Conservation (phyloP, 2,329 filamentous ascomycete species). For the Penicillium hesseltinei region DNA sequence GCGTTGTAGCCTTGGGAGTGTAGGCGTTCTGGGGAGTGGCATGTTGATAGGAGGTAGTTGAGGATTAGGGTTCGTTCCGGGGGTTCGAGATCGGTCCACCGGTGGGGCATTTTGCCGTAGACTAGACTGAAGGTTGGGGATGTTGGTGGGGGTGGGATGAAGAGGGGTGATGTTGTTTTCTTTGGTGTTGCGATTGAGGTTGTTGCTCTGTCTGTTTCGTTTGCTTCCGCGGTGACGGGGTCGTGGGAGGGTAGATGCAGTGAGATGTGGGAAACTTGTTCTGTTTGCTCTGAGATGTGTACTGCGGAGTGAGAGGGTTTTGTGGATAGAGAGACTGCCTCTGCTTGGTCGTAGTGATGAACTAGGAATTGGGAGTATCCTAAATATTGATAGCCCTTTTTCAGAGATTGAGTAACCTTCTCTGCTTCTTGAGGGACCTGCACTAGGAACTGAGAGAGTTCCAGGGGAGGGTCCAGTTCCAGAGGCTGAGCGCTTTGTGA, state of each 20-base stretch:
- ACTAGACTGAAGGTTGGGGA: background rate
- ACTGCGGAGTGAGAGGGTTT: background rate
- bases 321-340: too few species aligned
- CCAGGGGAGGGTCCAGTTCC: too few species aligned
- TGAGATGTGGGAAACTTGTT: background rate
- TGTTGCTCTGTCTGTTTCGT: too few species aligned
- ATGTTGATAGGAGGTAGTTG: background rate
- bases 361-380: background rate
- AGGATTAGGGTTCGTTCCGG: background rate
- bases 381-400: background rate
- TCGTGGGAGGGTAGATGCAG: background rate
- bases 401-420: background rate
- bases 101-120: background rate
- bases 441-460: too few species aligned
- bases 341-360: too few species aligned
- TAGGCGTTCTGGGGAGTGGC: background rate
- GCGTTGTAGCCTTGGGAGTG: background rate
- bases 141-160: background rate
- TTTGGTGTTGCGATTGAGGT: background rate
- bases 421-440: too few species aligned
- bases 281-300: background rate
- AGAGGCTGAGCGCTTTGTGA: too few species aligned
- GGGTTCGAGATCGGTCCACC: background rate
- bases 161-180: fast-evolving
- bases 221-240: background rate